Percentiles rank a stretch among this genome's conserved stretches.
Conservation (phyloP, 495 filamentous ascomycete species). For the Aspergillus sclerotioniger region DNA sequence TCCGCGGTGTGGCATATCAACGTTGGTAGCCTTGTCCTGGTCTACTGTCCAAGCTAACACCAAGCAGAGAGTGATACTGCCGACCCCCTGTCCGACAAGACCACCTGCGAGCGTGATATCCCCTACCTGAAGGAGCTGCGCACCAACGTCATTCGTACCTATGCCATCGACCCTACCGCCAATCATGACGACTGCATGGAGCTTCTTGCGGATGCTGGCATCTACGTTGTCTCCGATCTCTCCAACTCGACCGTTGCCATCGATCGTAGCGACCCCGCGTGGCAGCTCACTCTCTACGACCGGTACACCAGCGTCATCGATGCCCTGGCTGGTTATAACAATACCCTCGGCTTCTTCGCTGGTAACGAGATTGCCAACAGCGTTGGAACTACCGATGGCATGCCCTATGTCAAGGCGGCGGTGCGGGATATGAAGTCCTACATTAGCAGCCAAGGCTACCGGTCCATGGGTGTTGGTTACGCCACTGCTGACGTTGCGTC, state of each 20-base stretch:
- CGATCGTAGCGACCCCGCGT: constrained; percentile 71
- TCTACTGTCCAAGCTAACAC: constrained; percentile 10
- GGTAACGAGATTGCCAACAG: constrained; percentile 95
- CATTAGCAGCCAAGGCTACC: constrained; percentile 74
- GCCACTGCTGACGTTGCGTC: constrained; percentile 84
- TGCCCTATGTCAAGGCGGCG: constrained; percentile 92
- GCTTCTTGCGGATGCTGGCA: constrained; percentile 74
- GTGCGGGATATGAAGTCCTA: constrained; percentile 93
- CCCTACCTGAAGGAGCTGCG: constrained; percentile 68
- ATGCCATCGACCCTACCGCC: constrained; percentile 75
- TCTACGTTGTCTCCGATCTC: constrained; percentile 89
- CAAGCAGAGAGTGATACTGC: constrained; percentile 46
- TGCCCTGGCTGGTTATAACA: constrained; percentile 71
- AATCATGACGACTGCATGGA: constrained; percentile 82
- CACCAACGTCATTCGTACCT: constrained; percentile 88
- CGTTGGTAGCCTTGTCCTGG: constrained; percentile 32
- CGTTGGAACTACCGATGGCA: constrained; percentile 75
- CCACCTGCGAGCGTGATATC: constrained; percentile 73
- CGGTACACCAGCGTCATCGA: constrained; percentile 86
- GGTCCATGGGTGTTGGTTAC: constrained; percentile 85
- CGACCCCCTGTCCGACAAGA: constrained; percentile 68
- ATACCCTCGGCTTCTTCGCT: constrained; percentile 92
- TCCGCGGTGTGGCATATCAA: constrained; percentile 88
- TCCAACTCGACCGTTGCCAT: constrained; percentile 77
- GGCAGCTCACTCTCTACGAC: constrained; percentile 70